Evolutionary conservation across 2,329 filamentous ascomycete genomes (phyloP), one percentile per base, ranked within the genome.

Genomic region (Diaporthe ilicicola): DNA sequence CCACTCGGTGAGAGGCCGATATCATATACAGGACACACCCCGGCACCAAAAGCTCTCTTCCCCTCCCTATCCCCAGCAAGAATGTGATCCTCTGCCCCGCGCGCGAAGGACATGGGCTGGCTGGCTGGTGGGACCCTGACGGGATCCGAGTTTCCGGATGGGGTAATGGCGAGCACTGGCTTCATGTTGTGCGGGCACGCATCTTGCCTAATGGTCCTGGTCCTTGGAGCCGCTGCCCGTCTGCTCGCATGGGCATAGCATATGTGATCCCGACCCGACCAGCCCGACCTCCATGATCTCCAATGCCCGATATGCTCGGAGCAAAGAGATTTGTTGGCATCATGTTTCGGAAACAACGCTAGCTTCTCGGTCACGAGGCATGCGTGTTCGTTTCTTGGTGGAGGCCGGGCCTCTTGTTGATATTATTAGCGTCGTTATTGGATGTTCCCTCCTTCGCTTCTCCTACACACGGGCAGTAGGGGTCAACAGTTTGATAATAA

Each of bases 1-100:
- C 59, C 59, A 34, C 19, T 48, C 59, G 59, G 59, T 64, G 59
- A 48, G 59, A 50, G 24, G 59, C 59, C 59, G 59, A 64, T 64
- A 64, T 64, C 59, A 64, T 34, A 19, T n/a, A 29, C 32, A 44
- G 39, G 3, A 37, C n/a, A n/a, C 51, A 15, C 51, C 19, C 54
- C 15, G 32, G n/a, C 53, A 22, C 32, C 53, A 22, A 3, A 22
- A 17, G 13, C 55, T 9, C 37, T n/a, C 55, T 19, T 37, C 17
- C 17, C 44, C 27, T 22, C 12, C 27, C 15, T 27, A n/a, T 29
- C 32, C 42, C 56, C 37, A 46, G 39, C 37, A 44, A 39, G 15
- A n/a, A 9, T 8, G 1, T 13, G 1, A 10, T 17, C 32, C 27
- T 42, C n/a, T 15, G n/a, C 56, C 56, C 39, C 34, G 54, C 54